Evolutionary conservation across 768 basidiomycete genomes (phyloP), one percentile per base, ranked within the genome.

Genomic region (Hypholoma sublateritium): DNA sequence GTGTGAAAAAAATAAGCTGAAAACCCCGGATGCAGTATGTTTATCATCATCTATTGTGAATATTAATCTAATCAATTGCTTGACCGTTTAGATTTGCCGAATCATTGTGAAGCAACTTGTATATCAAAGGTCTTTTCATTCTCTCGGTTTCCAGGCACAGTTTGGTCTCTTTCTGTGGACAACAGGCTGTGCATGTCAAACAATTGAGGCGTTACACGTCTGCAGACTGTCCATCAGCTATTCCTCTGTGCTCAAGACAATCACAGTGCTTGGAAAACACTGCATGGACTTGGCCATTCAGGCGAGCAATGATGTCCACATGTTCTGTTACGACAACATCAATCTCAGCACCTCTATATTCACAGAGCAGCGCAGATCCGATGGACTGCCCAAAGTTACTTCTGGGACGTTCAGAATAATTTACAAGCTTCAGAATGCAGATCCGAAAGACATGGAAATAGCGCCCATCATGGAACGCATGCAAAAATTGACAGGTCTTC

Each of bases 321-420:
- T 45, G 43, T 45, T 45, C 43, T 45, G 43, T 16, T 63, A 67
- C 19, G 63, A 67, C 53, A 75, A 74, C 48, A 64, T 71, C 48
- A 69, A 73, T 43, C 55, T 72, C 36, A 65, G 57, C 0, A 67
- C 62, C 1, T 75, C 73, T 0, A 74, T 69, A 16, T 67, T 64
- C 39, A 62, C 73, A 14, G 72, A 75, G 56, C 70, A 76, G 56
- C 50, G 55, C 0, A 55, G 45, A 9, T 6, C 59, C 4, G 52
- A 57, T n/a, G 59, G 60, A 2, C 63, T 64, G 5, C 58, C 53
- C 22, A 76, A 74, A 56, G 74, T 74, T 11, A 70, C 71, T 36
- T 74, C 71, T 2, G 72, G 74, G 0, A 75, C 73, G 0, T 69
- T 72, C 45, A 25, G 62, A 4, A 59, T 73, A 2, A 50, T 76